Percentiles rank a stretch among this genome's conserved stretches.
Evolutionary conservation across 169 alveolate genomes (phyloP).

Genomic region (Blepharisma undulans): DNA sequence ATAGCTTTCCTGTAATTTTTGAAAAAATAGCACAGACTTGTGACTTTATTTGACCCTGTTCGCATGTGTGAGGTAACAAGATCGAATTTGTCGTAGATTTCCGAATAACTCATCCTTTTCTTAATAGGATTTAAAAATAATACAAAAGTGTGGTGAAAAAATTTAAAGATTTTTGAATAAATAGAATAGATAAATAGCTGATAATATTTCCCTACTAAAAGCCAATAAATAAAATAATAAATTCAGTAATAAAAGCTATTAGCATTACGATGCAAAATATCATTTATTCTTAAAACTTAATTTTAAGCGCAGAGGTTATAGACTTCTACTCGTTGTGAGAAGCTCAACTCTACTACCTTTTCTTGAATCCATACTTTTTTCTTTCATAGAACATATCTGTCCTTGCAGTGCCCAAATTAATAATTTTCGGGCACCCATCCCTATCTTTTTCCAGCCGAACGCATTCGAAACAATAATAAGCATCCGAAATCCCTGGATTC

Average conservation of each 20-base stretch:
- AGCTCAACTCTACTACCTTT: slow-evolving; percentile 38
- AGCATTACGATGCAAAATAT: not conserved
- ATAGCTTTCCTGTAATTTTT: not conserved
- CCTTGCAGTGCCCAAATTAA: slow-evolving; percentile 97
- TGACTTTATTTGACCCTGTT: not conserved
- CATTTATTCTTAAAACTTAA: not conserved
- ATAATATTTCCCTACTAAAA: no score
- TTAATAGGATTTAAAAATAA: no score
- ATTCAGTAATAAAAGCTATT: not conserved
- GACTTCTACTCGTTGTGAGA: not conserved
- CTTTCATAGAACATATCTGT: slow-evolving; percentile 97
- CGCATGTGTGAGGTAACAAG: not conserved
- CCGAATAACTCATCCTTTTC: slow-evolving; percentile 33
- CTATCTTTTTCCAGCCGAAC: slow-evolving; percentile 97
- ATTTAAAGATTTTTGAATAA: not conserved
- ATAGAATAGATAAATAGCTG: not conserved
- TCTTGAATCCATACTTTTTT: slow-evolving; percentile 90
- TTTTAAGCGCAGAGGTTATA: not conserved
- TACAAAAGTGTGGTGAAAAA: not conserved
- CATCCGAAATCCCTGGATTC: slow-evolving; percentile 98
- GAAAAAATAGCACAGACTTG: not conserved
- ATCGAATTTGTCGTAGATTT: slow-evolving; percentile 32
- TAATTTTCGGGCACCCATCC: slow-evolving; percentile 99
- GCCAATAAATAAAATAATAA: not conserved
- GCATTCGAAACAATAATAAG: slow-evolving; percentile 98